A percentile compares a stretch with the other conserved stretches of the same genome.
Conservation (phyloP, 306 rosid species). For the Cucumis cinereus region DNA sequence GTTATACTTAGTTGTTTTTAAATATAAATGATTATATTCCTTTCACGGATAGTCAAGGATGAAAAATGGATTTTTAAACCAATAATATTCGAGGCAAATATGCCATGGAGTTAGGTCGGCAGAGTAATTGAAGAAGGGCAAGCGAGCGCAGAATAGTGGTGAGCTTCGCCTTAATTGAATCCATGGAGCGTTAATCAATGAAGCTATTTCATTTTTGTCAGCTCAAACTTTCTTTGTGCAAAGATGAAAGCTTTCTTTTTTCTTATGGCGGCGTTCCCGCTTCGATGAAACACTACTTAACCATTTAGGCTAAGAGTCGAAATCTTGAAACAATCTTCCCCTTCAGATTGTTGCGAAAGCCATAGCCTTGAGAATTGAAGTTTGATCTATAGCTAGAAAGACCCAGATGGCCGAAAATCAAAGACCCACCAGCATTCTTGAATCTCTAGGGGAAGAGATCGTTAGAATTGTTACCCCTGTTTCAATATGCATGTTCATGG, state of each 20-base stretch:
- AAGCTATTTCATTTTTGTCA: background rate
- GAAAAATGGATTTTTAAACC: no score
- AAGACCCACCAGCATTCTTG: conserved; percentile 41
- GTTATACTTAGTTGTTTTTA: no score
- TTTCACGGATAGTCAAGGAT: no score
- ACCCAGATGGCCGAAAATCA: conserved; percentile 49
- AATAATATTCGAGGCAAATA: background rate
- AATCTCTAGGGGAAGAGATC: conserved; percentile 68
- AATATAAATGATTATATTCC: no score
- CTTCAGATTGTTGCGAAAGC: background rate
- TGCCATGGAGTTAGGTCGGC: background rate
- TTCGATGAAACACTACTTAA: background rate
- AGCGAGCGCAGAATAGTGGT: background rate
- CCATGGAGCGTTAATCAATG: background rate
- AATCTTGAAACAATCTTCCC: background rate
- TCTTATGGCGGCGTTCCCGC: background rate
- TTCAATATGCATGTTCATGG: conserved; percentile 81
- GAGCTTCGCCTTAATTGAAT: background rate
- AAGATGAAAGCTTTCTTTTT: background rate
- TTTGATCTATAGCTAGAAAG: background rate
- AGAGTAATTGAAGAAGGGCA: background rate
- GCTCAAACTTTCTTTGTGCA: background rate
- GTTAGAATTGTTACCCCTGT: conserved; percentile 73
- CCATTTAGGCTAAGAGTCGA: background rate
- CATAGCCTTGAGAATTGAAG: background rate